Percentiles rank a stretch among this genome's conserved stretches.
Evolutionary conservation across 441 rosid genomes (phyloP).

Genomic region (Populus tomentosa): DNA sequence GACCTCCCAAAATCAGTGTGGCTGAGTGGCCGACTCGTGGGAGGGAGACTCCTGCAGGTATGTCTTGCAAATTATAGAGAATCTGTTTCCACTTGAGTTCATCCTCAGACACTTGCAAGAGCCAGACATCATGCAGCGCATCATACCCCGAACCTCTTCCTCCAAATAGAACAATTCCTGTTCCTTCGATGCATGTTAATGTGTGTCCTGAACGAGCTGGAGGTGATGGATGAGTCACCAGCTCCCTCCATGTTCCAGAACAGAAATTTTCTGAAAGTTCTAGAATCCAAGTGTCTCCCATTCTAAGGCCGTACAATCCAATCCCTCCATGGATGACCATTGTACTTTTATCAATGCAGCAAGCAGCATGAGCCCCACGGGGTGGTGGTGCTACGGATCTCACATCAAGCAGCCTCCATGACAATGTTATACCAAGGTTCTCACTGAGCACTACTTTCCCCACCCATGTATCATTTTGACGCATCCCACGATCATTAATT

Average conservation of each 20-base stretch:
- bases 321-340: slow-evolving; percentile 91
- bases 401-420: slow-evolving; percentile 66
- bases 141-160: slow-evolving; percentile 89
- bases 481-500: slow-evolving; percentile 76
- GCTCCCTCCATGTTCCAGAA: slow-evolving; percentile 61
- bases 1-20: slow-evolving; percentile 61
- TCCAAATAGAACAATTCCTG: slow-evolving; percentile 64
- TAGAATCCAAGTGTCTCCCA: slow-evolving; percentile 79
- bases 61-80: slow-evolving; percentile 42
- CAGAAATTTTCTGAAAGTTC: slow-evolving; percentile 59
- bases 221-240: slow-evolving; percentile 55
- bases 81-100: slow-evolving; percentile 54
- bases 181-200: slow-evolving; percentile 57
- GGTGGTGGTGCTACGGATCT: slow-evolving; percentile 56
- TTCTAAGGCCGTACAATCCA: slow-evolving; percentile 58
- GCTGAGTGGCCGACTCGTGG: slow-evolving; percentile 96
- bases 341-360: slow-evolving; percentile 50
- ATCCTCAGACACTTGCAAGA: slow-evolving; percentile 41
- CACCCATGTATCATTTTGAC: slow-evolving; percentile 83
- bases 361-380: slow-evolving; percentile 93
- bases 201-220: slow-evolving; percentile 92
- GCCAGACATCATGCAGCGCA: slow-evolving; percentile 78
- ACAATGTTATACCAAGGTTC: slow-evolving; percentile 32
- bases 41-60: slow-evolving; percentile 53
- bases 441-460: slow-evolving; percentile 52